A percentile compares a stretch with the other conserved stretches of the same genome.
phyloP scores from a whole-genome alignment of 495 filamentous ascomycete genomes.

The Penicillium cosmopolitanum region DNA sequence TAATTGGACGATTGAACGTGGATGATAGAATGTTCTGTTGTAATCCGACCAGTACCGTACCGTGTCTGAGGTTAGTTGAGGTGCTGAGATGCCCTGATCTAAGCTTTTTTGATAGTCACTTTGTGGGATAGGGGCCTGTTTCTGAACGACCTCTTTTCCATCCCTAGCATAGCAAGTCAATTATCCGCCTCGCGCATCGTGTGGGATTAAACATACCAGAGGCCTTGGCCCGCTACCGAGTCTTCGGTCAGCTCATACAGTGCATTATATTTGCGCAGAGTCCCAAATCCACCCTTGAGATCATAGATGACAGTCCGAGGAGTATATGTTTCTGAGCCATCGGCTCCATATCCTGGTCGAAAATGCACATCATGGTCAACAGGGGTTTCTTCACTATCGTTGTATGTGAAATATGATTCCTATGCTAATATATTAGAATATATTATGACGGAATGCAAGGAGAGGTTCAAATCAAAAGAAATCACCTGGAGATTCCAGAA shows the following conservation, averaged over 20 bases:
- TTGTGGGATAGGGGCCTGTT: conserved; percentile 64
- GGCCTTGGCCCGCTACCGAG: conserved; percentile 47
- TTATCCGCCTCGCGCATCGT: background rate
- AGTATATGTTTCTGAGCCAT: conserved; percentile 86
- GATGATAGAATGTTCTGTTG: conserved; percentile 88
- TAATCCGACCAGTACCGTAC: conserved; percentile 97
- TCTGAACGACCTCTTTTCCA: conserved; percentile 68
- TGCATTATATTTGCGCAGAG: conserved; percentile 83
- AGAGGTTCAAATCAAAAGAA: background rate
- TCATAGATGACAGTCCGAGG: conserved; percentile 94
- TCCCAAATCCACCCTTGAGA: conserved; percentile 89
- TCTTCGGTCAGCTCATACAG: conserved; percentile 75
- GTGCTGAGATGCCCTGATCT: conserved; percentile 63
- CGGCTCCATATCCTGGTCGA: conserved; percentile 75
- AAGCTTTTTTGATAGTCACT: conserved; percentile 79
- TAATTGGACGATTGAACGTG: conserved; percentile 84
- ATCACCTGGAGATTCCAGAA: conserved; percentile 94
- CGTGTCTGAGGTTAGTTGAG: conserved; percentile 65
- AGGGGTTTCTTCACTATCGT: conserved; percentile 63
- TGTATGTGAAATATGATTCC: conserved; percentile 98
- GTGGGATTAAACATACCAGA: conserved; percentile 58
- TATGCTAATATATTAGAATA: conserved; percentile 26
- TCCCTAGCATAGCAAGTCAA: conserved; percentile 53
- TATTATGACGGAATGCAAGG: background rate
- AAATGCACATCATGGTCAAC: conserved; percentile 95